Evolutionary conservation across 441 rosid species (phyloP), one percentile per base, ranked within the genome.

Genomic region (Omphalea diandra): DNA sequence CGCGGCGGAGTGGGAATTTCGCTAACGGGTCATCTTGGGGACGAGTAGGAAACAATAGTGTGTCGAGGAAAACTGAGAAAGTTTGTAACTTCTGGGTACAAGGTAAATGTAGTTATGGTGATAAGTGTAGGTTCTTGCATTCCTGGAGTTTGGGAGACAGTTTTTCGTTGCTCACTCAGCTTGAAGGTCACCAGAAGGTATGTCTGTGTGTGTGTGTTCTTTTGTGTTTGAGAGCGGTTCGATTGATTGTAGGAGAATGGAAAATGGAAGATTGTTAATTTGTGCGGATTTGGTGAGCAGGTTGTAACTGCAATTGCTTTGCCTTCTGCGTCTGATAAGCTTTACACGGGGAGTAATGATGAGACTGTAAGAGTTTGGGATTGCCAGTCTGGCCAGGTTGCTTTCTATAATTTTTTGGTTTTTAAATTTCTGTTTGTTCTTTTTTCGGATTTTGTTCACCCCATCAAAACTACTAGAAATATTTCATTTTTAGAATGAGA

Each of bases 301-400:
- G 85, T 83, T 73, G 95, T 93, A 43, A 90, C 83, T 77, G 98
- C 93, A 71, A 93, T 96, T 75, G 90, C 97, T 20, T 72, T 91
- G 75, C 97, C 99, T 27, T 79, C 93, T 12, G 97, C 88, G 15
- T 90, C 96, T 7, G 89, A 87, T 83, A 93, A 88, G 84, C 97
- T 96, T 80, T 95, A 88, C 75, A 87, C 99, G 0, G 97, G 93
- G 44, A 86, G 97, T 79, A 81, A 88, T 76, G 99, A 96, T 74
- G 94, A 85, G 80, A 85, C 98, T 10, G 83, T 91, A 33, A 84
- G 96, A 65, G 81, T 85, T 60, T 96, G 99, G 99, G 97, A 93
- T 84, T 91, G 97, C 65, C 89, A 86, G 52, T 87, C 99, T 66
- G 98, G 99, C 71, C 91, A 91, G 98, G 99, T 92, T 70, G 40